These are phyloP conservation scores for Mrakia frigida DNA, from an alignment of 768 basidiomycete species.

Conservation along the genomic window DNA sequence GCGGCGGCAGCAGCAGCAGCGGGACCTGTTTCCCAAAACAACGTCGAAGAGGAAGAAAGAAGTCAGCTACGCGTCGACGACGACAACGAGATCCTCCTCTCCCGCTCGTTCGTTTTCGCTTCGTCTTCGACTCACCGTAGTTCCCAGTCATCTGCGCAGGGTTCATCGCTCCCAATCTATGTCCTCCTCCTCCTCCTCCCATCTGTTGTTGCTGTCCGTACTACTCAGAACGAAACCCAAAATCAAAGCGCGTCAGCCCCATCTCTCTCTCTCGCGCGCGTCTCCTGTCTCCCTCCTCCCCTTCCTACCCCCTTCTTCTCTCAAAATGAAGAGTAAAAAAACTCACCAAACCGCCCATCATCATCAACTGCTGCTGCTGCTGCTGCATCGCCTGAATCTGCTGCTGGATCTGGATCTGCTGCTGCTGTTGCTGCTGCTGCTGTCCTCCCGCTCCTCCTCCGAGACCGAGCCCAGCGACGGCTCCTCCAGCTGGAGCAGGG, in stretches of 20 bases:
- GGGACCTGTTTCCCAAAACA: slow-evolving; percentile 41
- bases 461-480: slow-evolving; percentile 5
- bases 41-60: background rate
- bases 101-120: no score
- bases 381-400: slow-evolving; percentile 24
- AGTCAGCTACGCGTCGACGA: background rate
- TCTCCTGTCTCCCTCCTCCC: background rate
- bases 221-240: slow-evolving; percentile 25
- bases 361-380: slow-evolving; percentile 48
- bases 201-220: slow-evolving; percentile 36
- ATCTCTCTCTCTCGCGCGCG: background rate
- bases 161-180: slow-evolving; percentile 35
- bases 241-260: background rate
- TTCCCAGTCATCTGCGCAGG: slow-evolving; percentile 56
- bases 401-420: slow-evolving; percentile 22
- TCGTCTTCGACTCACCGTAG: slow-evolving; percentile 47
- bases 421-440: slow-evolving; percentile 42
- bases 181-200: no score
- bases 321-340: background rate
- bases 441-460: background rate
- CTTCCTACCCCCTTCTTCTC: background rate
- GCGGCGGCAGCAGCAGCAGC: slow-evolving; percentile 66
- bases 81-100: background rate
- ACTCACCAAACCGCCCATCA: slow-evolving; percentile 29
- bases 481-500: background rate